phyloP scores from a whole-genome alignment of 768 basidiomycete genomes.

The Boletus patriciae region DNA sequence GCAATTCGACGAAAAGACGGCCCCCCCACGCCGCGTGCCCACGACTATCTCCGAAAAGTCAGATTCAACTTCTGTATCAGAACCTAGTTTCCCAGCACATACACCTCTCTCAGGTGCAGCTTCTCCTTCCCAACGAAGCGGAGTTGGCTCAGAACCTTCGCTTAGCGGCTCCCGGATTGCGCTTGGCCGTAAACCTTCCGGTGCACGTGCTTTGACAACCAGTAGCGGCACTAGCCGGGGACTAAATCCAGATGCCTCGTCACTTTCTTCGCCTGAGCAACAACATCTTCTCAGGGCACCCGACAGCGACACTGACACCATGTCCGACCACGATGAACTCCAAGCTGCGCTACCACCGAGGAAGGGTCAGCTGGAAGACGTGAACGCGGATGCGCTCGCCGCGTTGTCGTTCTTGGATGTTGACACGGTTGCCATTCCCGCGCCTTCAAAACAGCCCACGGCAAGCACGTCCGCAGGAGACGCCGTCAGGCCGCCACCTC shows the following conservation, averaged over 20 bases:
- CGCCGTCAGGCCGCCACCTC: slow-evolving; percentile 19
- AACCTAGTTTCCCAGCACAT: slow-evolving; percentile 24
- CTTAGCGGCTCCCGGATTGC: slow-evolving; percentile 38
- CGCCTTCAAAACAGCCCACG: slow-evolving; percentile 16
- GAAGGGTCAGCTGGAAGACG: slow-evolving; percentile 42
- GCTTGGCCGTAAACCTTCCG: slow-evolving; percentile 71
- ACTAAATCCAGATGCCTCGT: slow-evolving; percentile 36
- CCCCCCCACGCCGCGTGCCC: slow-evolving; percentile 39
- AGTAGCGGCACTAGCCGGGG: slow-evolving; percentile 36
- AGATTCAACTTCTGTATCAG: slow-evolving; percentile 32
- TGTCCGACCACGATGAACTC: slow-evolving; percentile 26
- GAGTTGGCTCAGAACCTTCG: slow-evolving; percentile 34
- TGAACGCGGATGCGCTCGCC: slow-evolving; percentile 70
- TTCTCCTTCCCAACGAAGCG: slow-evolving; percentile 25
- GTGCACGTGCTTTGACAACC: slow-evolving; percentile 67
- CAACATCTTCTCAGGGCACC: slow-evolving; percentile 26
- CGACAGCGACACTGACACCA: slow-evolving; percentile 36
- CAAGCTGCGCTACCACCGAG: slow-evolving; percentile 7
- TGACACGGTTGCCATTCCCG: slow-evolving; percentile 21
- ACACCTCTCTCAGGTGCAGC: slow-evolving; percentile 23
- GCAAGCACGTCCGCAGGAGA: slow-evolving; percentile 4
- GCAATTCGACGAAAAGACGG: slow-evolving; percentile 43
- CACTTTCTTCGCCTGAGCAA: slow-evolving; percentile 40
- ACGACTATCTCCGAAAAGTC: slow-evolving; percentile 49
- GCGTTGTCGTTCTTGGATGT: slow-evolving; percentile 74